A percentile compares a stretch with the other conserved stretches of the same genome.
These are phyloP conservation scores for Dryas octopetala DNA, from an alignment of 306 rosid genomes.

Conservation along the genomic window DNA sequence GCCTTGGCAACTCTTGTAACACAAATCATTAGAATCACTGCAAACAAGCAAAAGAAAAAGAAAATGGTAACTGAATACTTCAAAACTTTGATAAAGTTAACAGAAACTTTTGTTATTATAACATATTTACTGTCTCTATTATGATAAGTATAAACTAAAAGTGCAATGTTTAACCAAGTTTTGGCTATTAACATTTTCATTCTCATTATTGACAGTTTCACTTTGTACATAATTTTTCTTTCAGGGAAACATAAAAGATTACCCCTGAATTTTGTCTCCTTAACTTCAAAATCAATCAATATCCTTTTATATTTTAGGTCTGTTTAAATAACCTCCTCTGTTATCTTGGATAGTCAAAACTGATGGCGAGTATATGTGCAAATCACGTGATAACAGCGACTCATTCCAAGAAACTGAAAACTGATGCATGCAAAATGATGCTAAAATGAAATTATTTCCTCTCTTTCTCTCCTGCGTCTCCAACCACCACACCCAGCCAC, in stretches of 20 bases:
- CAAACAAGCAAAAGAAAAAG: conserved; percentile 30
- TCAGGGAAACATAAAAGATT: background rate
- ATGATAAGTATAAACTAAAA: background rate
- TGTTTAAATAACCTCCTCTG: background rate
- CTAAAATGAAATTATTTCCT: background rate
- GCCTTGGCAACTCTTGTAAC: conserved; percentile 82
- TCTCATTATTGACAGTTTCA: conserved; percentile 1
- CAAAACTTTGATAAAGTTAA: background rate
- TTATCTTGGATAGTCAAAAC: background rate
- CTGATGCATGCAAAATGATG: background rate
- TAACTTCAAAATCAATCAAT: background rate
- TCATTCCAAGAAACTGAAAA: background rate
- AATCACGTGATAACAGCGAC: background rate
- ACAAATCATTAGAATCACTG: conserved; percentile 70
- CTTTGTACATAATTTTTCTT: background rate
- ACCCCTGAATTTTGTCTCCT: background rate
- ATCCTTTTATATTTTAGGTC: background rate
- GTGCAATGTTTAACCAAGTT: background rate
- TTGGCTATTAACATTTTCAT: background rate
- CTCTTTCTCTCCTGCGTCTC: background rate
- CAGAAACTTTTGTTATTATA: background rate
- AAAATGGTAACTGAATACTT: background rate
- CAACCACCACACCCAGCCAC: background rate
- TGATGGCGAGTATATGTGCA: background rate
- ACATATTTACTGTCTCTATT: background rate